Base-by-base conservation (phyloP, 2,329 filamentous ascomycete genomes). In the Fusarium siculi region DNA sequence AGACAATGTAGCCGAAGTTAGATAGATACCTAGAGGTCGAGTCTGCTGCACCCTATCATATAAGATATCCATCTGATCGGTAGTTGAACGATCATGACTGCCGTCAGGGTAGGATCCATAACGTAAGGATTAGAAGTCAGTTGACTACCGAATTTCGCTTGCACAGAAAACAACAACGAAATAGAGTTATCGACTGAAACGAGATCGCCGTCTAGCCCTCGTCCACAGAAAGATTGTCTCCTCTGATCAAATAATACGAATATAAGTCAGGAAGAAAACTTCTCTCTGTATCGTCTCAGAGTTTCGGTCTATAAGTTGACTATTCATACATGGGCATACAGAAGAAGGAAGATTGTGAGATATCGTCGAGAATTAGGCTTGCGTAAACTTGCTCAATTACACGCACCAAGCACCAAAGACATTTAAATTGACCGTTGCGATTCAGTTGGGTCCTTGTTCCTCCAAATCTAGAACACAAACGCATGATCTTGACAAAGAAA, bases 401-500 rank as follows among this genome's bases (percentile, higher is more conserved):
- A 25, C n/a, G 23, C 19, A 43, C 19, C 43, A 40, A 40, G 47
- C 56, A 25, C 21, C 16, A 34, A 39, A 23, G n/a, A 40, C 40
- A 42, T 55, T 55, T 40, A 18, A 28, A 39, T 36, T 34, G 9
- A 25, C 23, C 25, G 19, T 4, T 47, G 19, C 25, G n/a, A 66
- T 34, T 44, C 44, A 52, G 37, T 34, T 23, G 18, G 8, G 15
- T 50, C n/a, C 30, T 46, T 23, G 16, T 32, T 30, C 6, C 28
- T 47, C 28, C 18, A 36, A 44, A n/a, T 66, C 23, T 66, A 40
- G 62, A 60, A 36, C 50, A 21, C 28, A 25, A 50, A 66, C 52
- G 62, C 66, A 66, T 47, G 62, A 66, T 50, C 34, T n/a, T 66
- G 34, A 66, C 58, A 40, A 63, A 64, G 37, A 64, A 65, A 47